Evolutionary conservation across 441 rosid genomes (phyloP), one percentile per base, ranked within the genome.

Genomic region (Bocquillonia castaneifolia): DNA sequence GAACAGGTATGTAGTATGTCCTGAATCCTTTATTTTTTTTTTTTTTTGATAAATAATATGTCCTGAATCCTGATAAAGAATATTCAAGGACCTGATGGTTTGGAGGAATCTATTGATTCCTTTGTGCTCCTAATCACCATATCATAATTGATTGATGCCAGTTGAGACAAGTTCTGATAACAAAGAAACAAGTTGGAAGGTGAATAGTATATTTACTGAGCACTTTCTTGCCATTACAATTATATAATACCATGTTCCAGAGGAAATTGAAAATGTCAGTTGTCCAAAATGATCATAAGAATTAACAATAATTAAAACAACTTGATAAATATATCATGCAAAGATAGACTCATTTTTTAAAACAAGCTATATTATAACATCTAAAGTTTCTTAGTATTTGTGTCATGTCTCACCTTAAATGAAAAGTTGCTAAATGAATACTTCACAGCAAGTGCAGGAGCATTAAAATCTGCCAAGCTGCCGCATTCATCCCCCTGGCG

Each of bases 391-490:
- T n/a, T 18, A 54, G 20, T 53, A 15, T 25, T 18, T 28, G 63
- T 23, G 20, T 29, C 32, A 63, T 50, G 64, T 57, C 78, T 74
- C 66, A 95, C 98, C 99, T 95, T 92, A 72, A 84, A 95, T 40
- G 98, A 92, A 83, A 95, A 95, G 78, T 95, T 95, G 79, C 97
- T 92, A 75, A 95, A 95, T 2, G 98, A 95, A 73, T 95, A 92
- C 72, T 86, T 85, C 76, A 85, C 90, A 37, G 93, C 77, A 64
- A 84, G 87, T 62, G 79, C 76, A 0, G 93, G 88, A 61, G 85
- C 80, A 36, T 79, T 74, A 66, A 95, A 90, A 48, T 90, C 98
- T 42, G 96, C 83, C 79, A 95, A 79, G 80, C 86, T 88, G 50
- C 93, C 87, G 72, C 83, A 95, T 70, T 88, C 93, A 63, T 89